Conservation (phyloP, 805 yeast species). For the Starmerella etchellsii region DNA sequence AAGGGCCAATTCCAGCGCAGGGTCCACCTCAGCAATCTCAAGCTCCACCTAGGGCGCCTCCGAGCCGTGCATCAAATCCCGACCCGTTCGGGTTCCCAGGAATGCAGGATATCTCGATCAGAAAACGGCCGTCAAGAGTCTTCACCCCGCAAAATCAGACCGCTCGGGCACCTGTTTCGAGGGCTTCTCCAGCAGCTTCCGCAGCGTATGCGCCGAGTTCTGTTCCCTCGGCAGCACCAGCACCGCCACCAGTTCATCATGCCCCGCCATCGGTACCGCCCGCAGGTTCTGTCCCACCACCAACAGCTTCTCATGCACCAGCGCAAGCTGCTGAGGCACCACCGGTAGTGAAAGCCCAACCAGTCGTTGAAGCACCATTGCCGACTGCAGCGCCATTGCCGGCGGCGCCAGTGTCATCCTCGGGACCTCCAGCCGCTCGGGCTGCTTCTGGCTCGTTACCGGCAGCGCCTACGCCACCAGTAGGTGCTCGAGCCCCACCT, state of each 20-base stretch:
- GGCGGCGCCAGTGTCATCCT: conserved; percentile 1
- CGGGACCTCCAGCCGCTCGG: conserved; percentile 1
- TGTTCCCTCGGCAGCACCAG: not conserved
- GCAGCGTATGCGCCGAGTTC: not conserved
- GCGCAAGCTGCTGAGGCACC: no score
- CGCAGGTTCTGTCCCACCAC: not conserved
- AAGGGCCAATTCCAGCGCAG: not conserved
- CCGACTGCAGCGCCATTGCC: not conserved
- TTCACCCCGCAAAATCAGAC: not conserved
- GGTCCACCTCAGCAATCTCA: not conserved
- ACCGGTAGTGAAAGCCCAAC: no score
- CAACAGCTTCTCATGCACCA: not conserved
- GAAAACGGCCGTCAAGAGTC: not conserved
- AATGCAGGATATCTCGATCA: not conserved
- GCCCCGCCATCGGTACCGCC: not conserved
- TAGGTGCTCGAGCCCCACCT: no score
- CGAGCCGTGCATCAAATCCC: conserved; percentile 8
- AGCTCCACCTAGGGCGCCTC: not conserved
- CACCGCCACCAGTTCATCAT: not conserved
- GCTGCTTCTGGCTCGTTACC: no score
- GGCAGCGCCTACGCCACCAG: no score
- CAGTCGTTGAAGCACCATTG: no score
- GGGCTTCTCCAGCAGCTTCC: conserved; percentile 1
- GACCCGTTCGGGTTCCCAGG: conserved; percentile 22
- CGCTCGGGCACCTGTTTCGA: not conserved